Evolutionary conservation across 2,329 filamentous ascomycete genomes (phyloP), one percentile per base, ranked within the genome.

Genomic region (Botrytis porri): DNA sequence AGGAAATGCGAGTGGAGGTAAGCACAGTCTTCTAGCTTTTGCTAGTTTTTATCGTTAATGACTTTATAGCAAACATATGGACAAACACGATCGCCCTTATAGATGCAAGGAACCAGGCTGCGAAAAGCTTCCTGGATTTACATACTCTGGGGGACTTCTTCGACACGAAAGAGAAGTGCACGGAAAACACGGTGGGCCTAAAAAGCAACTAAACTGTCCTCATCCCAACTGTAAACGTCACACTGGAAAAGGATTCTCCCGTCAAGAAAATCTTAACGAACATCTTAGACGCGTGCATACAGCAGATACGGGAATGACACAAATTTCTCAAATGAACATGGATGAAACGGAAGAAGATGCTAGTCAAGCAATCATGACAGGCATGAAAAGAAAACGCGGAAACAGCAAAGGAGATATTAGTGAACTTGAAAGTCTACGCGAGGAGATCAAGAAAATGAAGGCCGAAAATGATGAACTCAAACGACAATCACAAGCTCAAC

Each of bases 81-180:
- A 98, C 84, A 97, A 97, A 82, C 95, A 98, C 81, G 94, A 97
- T 78, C 88, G 95, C 20, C 95, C 95, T 1, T 98, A 98, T 81
- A 93, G 94, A 79, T 98, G 95, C 82, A 86, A 85, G 35, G 90
- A 92, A 61, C 87, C 89, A n/a, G 92, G 92, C 54, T 98, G 95
- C 82, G 93, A 95, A 79, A 97, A 97, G 79, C 88, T 97, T 0
- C 93, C 93, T 70, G 95, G 95, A 1, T 98, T 98, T 82, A 98
- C 95, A 1, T 98, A 98, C 81, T 95, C 93, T 0, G 95, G 95
- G 25, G 95, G 95, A 5, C 88, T 98, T 0, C 84, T 97, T 29
- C 88, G 95, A 63, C 95, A 98, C 83, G 92, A 97, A 83, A 91
- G 95, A 75, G 95, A 98, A 83, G 95, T 98, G 0, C 95, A 98